Conservation (phyloP, 768 basidiomycete genomes). For the Pulveroboletus sp. region DNA sequence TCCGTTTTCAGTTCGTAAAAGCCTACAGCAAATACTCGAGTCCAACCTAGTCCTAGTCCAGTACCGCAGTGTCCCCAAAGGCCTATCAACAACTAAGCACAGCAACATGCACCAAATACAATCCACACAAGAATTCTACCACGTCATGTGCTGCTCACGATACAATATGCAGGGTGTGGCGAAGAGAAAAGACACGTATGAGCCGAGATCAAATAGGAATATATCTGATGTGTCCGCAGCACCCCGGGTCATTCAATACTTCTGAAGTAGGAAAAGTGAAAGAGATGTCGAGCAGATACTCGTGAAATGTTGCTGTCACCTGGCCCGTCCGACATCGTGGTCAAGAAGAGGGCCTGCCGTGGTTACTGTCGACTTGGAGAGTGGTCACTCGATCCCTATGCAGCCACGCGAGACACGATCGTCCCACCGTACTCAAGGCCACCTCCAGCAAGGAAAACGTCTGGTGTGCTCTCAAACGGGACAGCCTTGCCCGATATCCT, state of each 20-base stretch:
- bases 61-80: no score
- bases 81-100: background rate
- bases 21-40: background rate
- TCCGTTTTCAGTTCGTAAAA: background rate
- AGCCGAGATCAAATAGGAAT: conserved; percentile 6
- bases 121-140: background rate
- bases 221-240: conserved; percentile 15
- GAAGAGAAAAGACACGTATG: conserved; percentile 1
- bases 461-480: conserved; percentile 34
- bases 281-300: background rate
- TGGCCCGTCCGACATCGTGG: background rate
- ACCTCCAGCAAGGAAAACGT: conserved; percentile 25
- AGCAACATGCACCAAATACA: conserved; percentile 4
- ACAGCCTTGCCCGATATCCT: conserved; percentile 25
- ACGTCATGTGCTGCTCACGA: conserved; percentile 3
- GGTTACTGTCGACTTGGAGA: background rate
- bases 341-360: background rate
- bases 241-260: background rate
- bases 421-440: conserved; percentile 32
- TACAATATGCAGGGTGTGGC: conserved; percentile 6
- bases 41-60: no score
- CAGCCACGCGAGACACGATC: conserved; percentile 33
- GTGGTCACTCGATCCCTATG: conserved; percentile 7
- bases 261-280: background rate
- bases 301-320: background rate